Base-by-base conservation (phyloP, 2,329 filamentous ascomycete genomes). In the Dothistroma pini region DNA sequence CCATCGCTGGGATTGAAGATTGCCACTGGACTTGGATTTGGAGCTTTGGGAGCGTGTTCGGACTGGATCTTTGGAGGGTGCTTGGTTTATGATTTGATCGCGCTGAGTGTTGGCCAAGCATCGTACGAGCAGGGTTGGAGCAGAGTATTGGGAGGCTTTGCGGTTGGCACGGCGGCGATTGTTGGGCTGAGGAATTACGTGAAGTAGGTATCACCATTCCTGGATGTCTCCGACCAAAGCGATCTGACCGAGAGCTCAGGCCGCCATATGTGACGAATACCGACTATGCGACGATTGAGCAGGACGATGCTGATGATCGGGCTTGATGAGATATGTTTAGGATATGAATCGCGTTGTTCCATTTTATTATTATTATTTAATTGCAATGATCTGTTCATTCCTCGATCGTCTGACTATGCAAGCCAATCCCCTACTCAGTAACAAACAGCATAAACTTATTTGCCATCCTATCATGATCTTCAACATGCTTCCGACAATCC, bases 31-130 rank as follows among this genome's bases (percentile, higher is more conserved):
- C 66, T 84, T 0, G 83, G 80, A 0, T 86, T 86, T 61, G 83
- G 77, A 0, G 82, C 77, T 0, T 72, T 78, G 0, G 81, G 80
- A 1, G 76, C 76, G 10, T 66, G 71, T 38, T 84, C 82, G 65
- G 84, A 86, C 68, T 86, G 83, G 83, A 84, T 86, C 56, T 82
- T 86, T 55, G 84, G 84, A 0, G 81, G 79, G 0, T 85, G 84
- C 67, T 70, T 86, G 62, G 83, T 84, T 0, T 86, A 86, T 68
- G 82, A 86, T 69, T 75, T 86, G 19, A 74, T 85, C 14, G 83
- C 80, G 8, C 67, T 86, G 63, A 75, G 77, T 32, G 79, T 83
- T 0, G 84, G 84, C 0, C 84, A 86, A 63, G 72, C 82, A 8
- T 81, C 84, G 35, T 74, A 75, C 52, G 74, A 79, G 41, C 63